Conservation (phyloP, 2,329 filamentous ascomycete genomes). For the Alternaria angustiovoidea region DNA sequence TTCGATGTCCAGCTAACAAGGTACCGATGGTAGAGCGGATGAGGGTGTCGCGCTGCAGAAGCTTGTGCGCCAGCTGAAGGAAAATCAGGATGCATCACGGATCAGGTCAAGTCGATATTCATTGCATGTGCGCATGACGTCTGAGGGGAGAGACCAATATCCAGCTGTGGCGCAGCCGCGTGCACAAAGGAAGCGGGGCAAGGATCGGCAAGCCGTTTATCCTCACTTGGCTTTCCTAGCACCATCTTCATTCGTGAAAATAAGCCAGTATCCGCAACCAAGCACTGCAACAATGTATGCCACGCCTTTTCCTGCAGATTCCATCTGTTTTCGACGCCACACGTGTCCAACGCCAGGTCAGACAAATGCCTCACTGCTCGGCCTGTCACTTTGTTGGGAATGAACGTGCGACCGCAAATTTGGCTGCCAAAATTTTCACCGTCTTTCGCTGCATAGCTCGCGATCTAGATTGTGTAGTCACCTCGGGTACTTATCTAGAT, state of each 20-base stretch:
- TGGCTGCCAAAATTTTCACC: slow-evolving; percentile 6
- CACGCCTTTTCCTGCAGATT: slow-evolving; percentile 8
- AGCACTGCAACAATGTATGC: slow-evolving; percentile 20
- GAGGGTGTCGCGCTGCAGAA: not conserved
- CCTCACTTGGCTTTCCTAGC: slow-evolving; percentile 19
- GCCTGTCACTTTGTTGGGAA: not conserved
- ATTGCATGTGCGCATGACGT: slow-evolving; percentile 41
- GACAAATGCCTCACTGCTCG: slow-evolving; percentile 1
- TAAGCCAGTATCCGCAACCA: slow-evolving; percentile 12
- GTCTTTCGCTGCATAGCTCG: not conserved
- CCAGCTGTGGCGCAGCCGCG: slow-evolving; percentile 37
- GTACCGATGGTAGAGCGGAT: not conserved
- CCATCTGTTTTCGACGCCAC: slow-evolving; percentile 2
- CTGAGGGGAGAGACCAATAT: slow-evolving; percentile 25
- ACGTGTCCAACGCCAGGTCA: not conserved
- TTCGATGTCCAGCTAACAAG: not conserved
- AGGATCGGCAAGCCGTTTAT: slow-evolving; percentile 18
- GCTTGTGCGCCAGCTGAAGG: slow-evolving; percentile 1
- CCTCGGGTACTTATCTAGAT: not conserved
- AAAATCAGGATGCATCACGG: slow-evolving; percentile 7
- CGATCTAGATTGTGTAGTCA: not conserved
- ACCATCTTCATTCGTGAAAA: slow-evolving; percentile 24
- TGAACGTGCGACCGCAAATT: not conserved
- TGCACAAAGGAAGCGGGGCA: slow-evolving; percentile 38
- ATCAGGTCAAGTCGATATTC: slow-evolving; percentile 21